A percentile compares a stretch with the other conserved stretches of the same genome.
These are phyloP conservation scores for Bipolaris gigantea DNA, from an alignment of 2,329 filamentous ascomycete species.

Conservation along the genomic window DNA sequence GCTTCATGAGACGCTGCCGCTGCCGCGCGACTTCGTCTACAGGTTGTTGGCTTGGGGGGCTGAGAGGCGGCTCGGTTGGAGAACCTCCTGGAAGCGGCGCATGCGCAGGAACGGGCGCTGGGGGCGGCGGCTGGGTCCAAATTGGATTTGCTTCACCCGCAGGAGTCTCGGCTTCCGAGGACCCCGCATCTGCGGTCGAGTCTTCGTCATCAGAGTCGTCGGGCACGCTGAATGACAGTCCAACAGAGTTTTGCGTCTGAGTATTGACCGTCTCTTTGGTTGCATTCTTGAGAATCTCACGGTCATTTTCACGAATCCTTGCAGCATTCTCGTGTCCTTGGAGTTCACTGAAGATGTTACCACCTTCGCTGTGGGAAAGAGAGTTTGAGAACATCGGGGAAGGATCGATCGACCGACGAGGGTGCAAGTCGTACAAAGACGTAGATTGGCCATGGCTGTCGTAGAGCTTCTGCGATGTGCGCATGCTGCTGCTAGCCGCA, in stretches of 20 bases:
- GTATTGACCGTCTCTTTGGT: constrained; percentile 11
- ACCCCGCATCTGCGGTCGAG: constrained; percentile 17
- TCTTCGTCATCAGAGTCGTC: constrained; percentile 28
- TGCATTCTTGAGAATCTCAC: constrained; percentile 17
- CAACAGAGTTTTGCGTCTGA: constrained; percentile 12
- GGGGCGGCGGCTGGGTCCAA: constrained; percentile 42
- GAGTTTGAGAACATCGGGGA: constrained; percentile 38
- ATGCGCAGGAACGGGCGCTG: constrained; percentile 41
- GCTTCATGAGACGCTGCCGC: constrained; percentile 37
- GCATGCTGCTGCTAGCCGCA: constrained; percentile 6
- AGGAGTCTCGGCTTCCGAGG: constrained; percentile 19
- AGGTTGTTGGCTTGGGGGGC: constrained; percentile 13
- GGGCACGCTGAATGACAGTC: constrained; percentile 29
- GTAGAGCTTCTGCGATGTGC: constrained; percentile 12
- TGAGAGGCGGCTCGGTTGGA: constrained; percentile 3
- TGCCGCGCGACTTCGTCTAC: constrained; percentile 33
- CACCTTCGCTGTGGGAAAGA: constrained; percentile 20
- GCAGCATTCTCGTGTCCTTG: constrained; percentile 20
- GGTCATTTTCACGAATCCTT: constrained; percentile 19
- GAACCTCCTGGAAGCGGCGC: constrained; percentile 31
- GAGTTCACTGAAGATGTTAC: constrained; percentile 36
- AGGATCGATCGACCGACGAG: constrained; percentile 33
- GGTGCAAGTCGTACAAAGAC: constrained; percentile 31
- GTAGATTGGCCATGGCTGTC: constrained; percentile 30
- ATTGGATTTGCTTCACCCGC: constrained; percentile 21